Base-by-base conservation (phyloP, 345 rosid species). In the Aquilaria malaccensis region DNA sequence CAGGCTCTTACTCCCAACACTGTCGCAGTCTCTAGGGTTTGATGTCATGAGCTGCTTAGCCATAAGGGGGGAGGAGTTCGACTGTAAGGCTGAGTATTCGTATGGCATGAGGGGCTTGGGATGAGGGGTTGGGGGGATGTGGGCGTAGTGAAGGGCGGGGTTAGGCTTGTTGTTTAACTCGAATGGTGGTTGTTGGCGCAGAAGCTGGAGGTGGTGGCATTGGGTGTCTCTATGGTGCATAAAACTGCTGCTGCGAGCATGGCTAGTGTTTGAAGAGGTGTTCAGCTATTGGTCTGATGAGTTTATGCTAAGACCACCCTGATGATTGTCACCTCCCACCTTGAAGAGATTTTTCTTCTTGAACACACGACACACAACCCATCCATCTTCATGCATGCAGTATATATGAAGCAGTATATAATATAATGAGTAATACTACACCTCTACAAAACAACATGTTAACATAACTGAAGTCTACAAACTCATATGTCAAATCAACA, bases 301-400 rank as follows among this genome's bases (percentile, higher is more conserved):
- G 76, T 80, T 78, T 50, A 73, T 78, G 82, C 84, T 81, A 56
- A 84, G 70, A 15, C 82, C 81, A 63, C 75, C 86, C 15, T 78
- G 79, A 10, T 22, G 22, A 22, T 22, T 22, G 22, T 37, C 43
- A 37, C 67, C 83, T 3, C 77, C 81, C 11, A 87, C 69, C 63
- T 89, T 93, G 92, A 93, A 87, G 33, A 93, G 59, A 64, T 83
- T 80, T 70, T 89, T 93, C 83, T 93, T 89, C 81, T 84, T 89
- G 76, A 93, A 89, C 60, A 93, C 97, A 59, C 88, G 80, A 52
- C 98, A 93, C 15, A 93, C 83, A 52, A 93, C 98, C 97, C 97
- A 93, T 4, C 97, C 98, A 74, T 89, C 98, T 79, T 93, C 98
- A 96, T 93, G 48, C 68, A 76, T 37, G 47, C 43, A n/a, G 66